These are phyloP conservation scores for Fimicolochytrium jonesii DNA, from an alignment of 192 early-diverging fungal genomes.

Conservation along the genomic window DNA sequence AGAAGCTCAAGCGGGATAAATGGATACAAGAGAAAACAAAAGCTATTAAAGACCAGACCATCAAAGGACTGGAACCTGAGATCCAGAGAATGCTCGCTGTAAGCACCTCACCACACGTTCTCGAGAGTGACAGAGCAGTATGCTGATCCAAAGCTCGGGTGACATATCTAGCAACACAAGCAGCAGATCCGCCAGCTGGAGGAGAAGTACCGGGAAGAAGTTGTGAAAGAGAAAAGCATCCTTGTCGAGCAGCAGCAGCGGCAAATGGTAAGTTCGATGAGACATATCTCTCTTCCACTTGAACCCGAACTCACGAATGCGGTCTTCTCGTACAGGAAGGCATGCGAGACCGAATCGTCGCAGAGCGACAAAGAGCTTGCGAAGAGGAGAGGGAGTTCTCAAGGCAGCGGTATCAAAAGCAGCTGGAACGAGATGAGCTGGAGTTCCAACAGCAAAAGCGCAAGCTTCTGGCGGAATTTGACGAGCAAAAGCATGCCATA, in stretches of 20 bases:
- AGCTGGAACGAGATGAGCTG: conserved; percentile 61
- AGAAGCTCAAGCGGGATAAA: conserved; percentile 59
- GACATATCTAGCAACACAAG: conserved; percentile 63
- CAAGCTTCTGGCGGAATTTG: conserved; percentile 48
- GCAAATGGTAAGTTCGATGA: conserved; percentile 39
- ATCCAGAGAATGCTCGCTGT: conserved; percentile 56
- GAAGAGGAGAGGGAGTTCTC: conserved; percentile 61
- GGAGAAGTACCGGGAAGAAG: conserved; percentile 45
- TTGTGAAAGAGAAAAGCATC: conserved; percentile 38
- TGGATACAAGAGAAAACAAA: conserved; percentile 63
- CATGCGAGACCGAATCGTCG: conserved; percentile 35
- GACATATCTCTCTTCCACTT: no score
- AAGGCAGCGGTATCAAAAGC: conserved; percentile 54
- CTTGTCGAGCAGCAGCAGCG: conserved; percentile 46
- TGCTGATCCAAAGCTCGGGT: no score
- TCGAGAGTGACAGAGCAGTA: no score
- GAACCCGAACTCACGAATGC: no score
- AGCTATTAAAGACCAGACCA: conserved; percentile 55
- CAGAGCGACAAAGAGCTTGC: conserved; percentile 49
- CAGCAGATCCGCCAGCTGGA: conserved; percentile 48
- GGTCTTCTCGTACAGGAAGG: conserved; percentile 21
- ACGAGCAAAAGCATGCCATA: conserved; percentile 37
- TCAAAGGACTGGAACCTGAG: conserved; percentile 59
- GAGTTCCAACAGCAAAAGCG: conserved; percentile 61
- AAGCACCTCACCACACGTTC: no score